Percentiles rank a stretch among this genome's conserved stretches.
These are phyloP conservation scores for Colletotrichum australisinense DNA, from an alignment of 2,329 filamentous ascomycete species.

Conservation along the genomic window DNA sequence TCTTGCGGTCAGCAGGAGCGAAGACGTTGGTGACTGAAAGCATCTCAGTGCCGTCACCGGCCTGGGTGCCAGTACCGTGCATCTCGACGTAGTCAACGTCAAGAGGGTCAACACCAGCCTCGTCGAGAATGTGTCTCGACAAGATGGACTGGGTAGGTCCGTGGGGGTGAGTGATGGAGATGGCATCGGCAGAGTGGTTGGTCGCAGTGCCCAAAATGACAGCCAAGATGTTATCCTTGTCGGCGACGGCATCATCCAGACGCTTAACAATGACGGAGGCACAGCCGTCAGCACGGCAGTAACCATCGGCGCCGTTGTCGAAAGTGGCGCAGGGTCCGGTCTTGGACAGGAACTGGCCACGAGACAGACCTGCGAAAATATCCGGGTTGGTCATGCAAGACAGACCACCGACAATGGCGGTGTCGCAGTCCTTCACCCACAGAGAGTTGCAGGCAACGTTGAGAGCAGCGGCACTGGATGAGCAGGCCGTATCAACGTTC, in stretches of 20 bases:
- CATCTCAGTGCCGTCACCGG: conserved; percentile 87
- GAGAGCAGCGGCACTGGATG: conserved; percentile 78
- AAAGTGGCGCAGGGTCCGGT: conserved; percentile 84
- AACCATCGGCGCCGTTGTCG: conserved; percentile 83
- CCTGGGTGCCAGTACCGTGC: conserved; percentile 90
- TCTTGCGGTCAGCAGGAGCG: conserved; percentile 58
- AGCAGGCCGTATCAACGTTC: conserved; percentile 82
- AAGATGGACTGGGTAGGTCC: conserved; percentile 79
- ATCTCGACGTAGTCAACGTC: conserved; percentile 89
- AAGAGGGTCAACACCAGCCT: conserved; percentile 79
- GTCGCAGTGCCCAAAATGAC: conserved; percentile 81
- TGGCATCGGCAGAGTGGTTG: conserved; percentile 84
- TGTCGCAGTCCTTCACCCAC: conserved; percentile 82
- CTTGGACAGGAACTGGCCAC: conserved; percentile 82
- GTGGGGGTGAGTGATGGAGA: conserved; percentile 88
- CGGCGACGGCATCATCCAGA: conserved; percentile 79
- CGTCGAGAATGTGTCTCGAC: conserved; percentile 76
- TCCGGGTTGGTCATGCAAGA: conserved; percentile 86
- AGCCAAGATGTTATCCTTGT: conserved; percentile 82
- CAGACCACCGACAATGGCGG: conserved; percentile 81
- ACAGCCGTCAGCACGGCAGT: conserved; percentile 83
- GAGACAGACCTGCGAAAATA: conserved; percentile 80
- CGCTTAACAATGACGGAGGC: conserved; percentile 83
- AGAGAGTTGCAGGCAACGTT: conserved; percentile 78
- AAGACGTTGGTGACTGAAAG: conserved; percentile 73